Evolutionary conservation across 2,329 filamentous ascomycete species (phyloP).

Genomic region (Aspergillus glaucus): DNA sequence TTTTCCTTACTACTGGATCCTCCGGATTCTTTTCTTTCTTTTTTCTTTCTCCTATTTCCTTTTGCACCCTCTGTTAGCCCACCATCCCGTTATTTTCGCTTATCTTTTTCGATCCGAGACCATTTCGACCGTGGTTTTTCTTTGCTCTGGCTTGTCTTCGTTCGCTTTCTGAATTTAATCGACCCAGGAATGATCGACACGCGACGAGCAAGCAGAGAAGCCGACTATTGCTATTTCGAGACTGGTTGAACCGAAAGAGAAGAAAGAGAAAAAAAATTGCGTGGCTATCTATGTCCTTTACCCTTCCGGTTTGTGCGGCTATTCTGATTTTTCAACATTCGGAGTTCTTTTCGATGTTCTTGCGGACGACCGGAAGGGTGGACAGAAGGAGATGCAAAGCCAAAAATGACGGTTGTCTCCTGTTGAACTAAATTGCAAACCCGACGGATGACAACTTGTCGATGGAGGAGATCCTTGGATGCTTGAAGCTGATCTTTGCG

Average conservation of each 20-base stretch:
- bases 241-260: conserved; percentile 16
- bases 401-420: conserved; percentile 17
- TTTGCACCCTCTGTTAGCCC: conserved; percentile 32
- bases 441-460: conserved; percentile 14
- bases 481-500: conserved; percentile 1
- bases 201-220: background rate
- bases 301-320: conserved; percentile 13
- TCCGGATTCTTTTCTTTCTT: conserved; percentile 8
- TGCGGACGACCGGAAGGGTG: conserved; percentile 16
- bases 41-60: conserved; percentile 25
- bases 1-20: conserved; percentile 24
- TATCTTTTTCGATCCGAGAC: conserved; percentile 24
- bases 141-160: conserved; percentile 7
- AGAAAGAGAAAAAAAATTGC: conserved; percentile 3
- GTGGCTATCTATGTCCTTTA: conserved; percentile 29
- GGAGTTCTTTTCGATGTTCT: conserved; percentile 7
- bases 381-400: conserved; percentile 28
- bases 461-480: conserved; percentile 12
- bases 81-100: conserved; percentile 30
- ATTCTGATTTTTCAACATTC: conserved; percentile 8
- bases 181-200: background rate
- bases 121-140: conserved; percentile 26
- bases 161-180: conserved; percentile 9
- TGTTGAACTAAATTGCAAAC: conserved; percentile 13
- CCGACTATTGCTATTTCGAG: conserved; percentile 18